These are phyloP conservation scores for Sclerotinia sclerotiorum DNA, from an alignment of 2,329 filamentous ascomycete genomes.

Conservation along the genomic window DNA sequence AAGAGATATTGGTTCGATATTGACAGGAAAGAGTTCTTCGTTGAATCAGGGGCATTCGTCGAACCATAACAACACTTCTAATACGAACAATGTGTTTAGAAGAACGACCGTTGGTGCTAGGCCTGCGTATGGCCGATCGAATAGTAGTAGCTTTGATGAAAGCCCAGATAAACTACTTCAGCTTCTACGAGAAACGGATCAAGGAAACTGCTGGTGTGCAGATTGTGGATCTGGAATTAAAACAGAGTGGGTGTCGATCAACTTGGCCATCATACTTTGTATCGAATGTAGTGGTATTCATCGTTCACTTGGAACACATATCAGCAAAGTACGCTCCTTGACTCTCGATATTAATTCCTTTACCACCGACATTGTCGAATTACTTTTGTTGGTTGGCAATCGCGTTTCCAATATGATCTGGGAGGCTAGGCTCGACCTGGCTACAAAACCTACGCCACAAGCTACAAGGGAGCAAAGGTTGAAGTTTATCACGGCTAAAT, in stretches of 20 bases:
- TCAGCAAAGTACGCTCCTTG: slow-evolving; percentile 93
- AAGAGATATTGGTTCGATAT: slow-evolving; percentile 86
- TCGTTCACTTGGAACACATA: slow-evolving; percentile 92
- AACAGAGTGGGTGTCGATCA: slow-evolving; percentile 99
- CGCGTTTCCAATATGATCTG: slow-evolving; percentile 94
- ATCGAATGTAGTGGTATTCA: slow-evolving; percentile 99
- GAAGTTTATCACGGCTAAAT: slow-evolving; percentile 95
- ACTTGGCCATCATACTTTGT: slow-evolving; percentile 91
- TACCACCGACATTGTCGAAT: slow-evolving; percentile 93
- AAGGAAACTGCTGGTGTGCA: slow-evolving; percentile 90
- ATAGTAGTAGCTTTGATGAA: slow-evolving; percentile 74
- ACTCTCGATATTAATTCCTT: slow-evolving; percentile 96
- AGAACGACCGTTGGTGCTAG: slow-evolving; percentile 90
- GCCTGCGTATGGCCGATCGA: slow-evolving; percentile 67
- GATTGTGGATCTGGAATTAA: slow-evolving; percentile 90
- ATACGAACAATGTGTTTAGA: slow-evolving; percentile 64
- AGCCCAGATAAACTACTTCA: slow-evolving; percentile 84
- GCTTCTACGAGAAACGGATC: slow-evolving; percentile 82
- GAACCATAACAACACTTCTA: slow-evolving; percentile 43
- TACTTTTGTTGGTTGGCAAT: slow-evolving; percentile 88
- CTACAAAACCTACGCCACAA: slow-evolving; percentile 68
- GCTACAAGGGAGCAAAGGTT: slow-evolving; percentile 86
- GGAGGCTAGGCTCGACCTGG: slow-evolving; percentile 79
- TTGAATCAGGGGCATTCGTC: slow-evolving; percentile 50
- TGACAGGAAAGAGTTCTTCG: slow-evolving; percentile 88